These are phyloP conservation scores for Salmacisia buchloeana DNA, from an alignment of 1,284 basidiomycete genomes.

Conservation along the genomic window DNA sequence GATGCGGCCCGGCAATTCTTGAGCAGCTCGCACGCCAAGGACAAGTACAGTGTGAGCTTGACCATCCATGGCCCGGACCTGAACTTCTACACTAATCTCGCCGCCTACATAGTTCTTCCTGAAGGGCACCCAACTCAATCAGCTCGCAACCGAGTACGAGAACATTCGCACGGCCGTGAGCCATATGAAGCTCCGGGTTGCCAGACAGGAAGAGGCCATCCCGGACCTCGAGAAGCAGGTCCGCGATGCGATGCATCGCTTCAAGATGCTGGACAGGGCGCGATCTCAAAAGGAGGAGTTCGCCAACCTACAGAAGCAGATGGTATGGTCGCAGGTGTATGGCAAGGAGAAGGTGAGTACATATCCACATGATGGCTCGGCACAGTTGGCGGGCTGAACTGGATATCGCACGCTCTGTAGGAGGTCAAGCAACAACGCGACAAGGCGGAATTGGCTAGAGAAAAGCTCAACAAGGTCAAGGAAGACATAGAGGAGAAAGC, in stretches of 20 bases:
- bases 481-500: constrained; percentile 10
- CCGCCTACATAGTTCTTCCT: constrained; percentile 72
- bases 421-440: constrained; percentile 15
- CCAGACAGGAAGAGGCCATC: constrained; percentile 59
- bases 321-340: constrained; percentile 82
- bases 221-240: constrained; percentile 66
- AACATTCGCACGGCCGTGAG: constrained; percentile 56
- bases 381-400: neutral
- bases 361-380: neutral
- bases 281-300: constrained; percentile 65
- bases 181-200: constrained; percentile 32
- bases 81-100: neutral
- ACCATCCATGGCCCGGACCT: neutral
- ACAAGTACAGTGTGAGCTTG: constrained; percentile 65
- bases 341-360: constrained; percentile 61
- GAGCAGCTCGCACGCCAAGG: constrained; percentile 70
- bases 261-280: constrained; percentile 68
- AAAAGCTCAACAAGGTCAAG: constrained; percentile 20
- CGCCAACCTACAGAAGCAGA: constrained; percentile 68
- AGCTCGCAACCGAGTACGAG: constrained; percentile 81
- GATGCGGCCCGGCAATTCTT: constrained; percentile 73
- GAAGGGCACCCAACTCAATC: constrained; percentile 81
- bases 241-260: constrained; percentile 62
- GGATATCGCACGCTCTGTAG: neutral
- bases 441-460: constrained; percentile 12